Evolutionary conservation across 2,329 filamentous ascomycete genomes (phyloP).

Genomic region (Cladosporium colombiae): DNA sequence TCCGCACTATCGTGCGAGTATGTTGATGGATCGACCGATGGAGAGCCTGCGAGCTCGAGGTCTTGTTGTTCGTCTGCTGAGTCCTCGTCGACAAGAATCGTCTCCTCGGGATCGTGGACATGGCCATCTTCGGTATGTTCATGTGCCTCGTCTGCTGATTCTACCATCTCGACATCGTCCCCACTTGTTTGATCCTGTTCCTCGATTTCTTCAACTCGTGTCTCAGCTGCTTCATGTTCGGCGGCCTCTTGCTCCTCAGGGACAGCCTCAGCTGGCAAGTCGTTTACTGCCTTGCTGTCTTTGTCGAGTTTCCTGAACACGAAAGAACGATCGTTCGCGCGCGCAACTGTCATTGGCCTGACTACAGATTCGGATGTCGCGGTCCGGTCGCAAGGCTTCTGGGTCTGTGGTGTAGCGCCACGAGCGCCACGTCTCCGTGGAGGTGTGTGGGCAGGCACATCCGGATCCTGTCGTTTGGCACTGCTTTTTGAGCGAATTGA

Average conservation of each 20-base stretch:
- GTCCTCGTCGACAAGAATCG: constrained; percentile 23
- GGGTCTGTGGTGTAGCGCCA: constrained; percentile 32
- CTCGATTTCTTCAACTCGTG: not conserved
- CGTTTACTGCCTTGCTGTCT: not conserved
- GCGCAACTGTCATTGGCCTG: constrained; percentile 30
- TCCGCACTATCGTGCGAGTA: constrained; percentile 6
- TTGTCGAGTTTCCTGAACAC: constrained; percentile 28
- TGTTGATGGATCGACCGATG: not conserved
- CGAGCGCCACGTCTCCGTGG: constrained; percentile 25
- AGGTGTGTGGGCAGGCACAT: constrained; percentile 27
- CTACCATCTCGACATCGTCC: not conserved
- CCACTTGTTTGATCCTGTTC: constrained; percentile 13
- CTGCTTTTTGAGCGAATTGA: constrained; percentile 24
- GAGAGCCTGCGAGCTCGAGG: not conserved
- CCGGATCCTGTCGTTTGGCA: constrained; percentile 17
- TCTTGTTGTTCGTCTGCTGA: constrained; percentile 20
- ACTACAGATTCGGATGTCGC: constrained; percentile 24
- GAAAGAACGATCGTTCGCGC: constrained; percentile 27
- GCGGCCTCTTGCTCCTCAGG: not conserved
- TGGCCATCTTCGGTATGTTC: not conserved
- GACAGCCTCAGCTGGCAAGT: not conserved
- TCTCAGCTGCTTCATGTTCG: constrained; percentile 8
- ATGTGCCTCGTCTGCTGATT: not conserved
- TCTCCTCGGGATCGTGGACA: constrained; percentile 22
- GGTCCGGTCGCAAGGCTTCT: constrained; percentile 28